Base-by-base conservation (phyloP, 2,329 filamentous ascomycete genomes). In the Fonsecaea erecta region DNA sequence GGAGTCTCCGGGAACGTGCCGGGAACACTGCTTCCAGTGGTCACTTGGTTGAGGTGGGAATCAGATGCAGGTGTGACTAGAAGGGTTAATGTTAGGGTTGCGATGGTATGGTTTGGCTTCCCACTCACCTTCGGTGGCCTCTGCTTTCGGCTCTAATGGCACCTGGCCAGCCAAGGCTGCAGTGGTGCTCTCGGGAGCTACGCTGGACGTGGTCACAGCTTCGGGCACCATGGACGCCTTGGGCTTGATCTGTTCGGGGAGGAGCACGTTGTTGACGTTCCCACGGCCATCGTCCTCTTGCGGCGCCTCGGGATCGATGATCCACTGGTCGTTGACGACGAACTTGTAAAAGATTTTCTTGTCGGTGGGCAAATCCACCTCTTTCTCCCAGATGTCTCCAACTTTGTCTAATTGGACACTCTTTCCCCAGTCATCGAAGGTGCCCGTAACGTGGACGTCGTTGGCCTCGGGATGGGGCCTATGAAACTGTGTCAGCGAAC, bases 331-430 rank as follows among this genome's bases (percentile, higher is more conserved):
- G 85, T 99, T 92, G 71, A 97, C 94, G 73, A 99, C 91, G 78
- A 97, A 99, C 94, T 99, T 99, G 88, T 97, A 99, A 75, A 89
- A 88, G 72, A 96, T 89, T 81, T 95, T 97, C 69, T 88, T 82
- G 55, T 82, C 80, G 16, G 82, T 82, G 56, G 89, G 83, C 35
- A 98, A 83, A 60, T 86, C 82, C 66, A 99, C 92, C 35, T 87
- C 86, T 83, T 97, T 97, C 79, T 90, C 84, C 78, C 96, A 96
- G 69, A 78, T 77, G 55, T 87, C 83, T 75, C 85, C 90, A 46
- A 87, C 84, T 81, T 92, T 92, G 54, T 93, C 88, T 64, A 99
- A 85, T 82, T 90, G 86, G 77, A 94, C 86, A 63, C 88, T 92
- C 84, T 95, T 94, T 71, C 86, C 85, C 95, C 95, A 99, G 81